Base-by-base conservation (phyloP, 73 alveolate genomes). In the Blepharisma stoltei region DNA sequence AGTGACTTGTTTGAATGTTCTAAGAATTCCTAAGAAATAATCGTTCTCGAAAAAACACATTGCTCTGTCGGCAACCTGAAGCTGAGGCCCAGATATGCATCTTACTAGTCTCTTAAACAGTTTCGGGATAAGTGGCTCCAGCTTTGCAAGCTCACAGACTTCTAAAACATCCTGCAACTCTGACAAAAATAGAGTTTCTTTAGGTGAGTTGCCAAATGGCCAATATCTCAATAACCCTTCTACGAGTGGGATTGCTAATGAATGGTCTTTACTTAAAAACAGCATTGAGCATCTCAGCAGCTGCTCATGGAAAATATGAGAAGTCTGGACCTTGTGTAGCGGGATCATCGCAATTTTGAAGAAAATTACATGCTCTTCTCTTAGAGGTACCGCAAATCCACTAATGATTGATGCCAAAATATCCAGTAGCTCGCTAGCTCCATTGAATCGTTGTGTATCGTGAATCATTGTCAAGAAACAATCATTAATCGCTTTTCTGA, bases 161-260 rank as follows among this genome's bases (percentile, higher is more conserved):
- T 93, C 97, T 66, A 93, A 76, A 49, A 93, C 98, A 67, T 93
- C 98, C 23, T 87, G 89, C 49, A 93, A 80, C 86, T 93, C 98
- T 54, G 90, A 79, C n/a, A 93, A 80, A 79, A 93, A 93, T 77
- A 93, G 89, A 5, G 97, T 92, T 82, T 95, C 98, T 76, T 95
- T 95, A 14, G 90, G 94, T 65, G 97, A 90, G 87, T 94, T 94
- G 38, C 96, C 98, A 83, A 90, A 91, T 54, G 98, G 98, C 98
- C 98, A 93, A 81, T 86, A 91, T 69, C 94, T 86, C 18, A 93
- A 86, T 21, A 93, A 80, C 32, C 97, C 97, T 78, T 92, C 96
- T 9, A 93, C 91, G 37, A 91, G 86, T 27, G 90, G 88, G 66
- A 83, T 78, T 6, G 97, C 95, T 41, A 91, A 76, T 9, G 91